phyloP scores from a whole-genome alignment of 139 green algal genomes.

The Chlamydomonas asymmetrica region DNA sequence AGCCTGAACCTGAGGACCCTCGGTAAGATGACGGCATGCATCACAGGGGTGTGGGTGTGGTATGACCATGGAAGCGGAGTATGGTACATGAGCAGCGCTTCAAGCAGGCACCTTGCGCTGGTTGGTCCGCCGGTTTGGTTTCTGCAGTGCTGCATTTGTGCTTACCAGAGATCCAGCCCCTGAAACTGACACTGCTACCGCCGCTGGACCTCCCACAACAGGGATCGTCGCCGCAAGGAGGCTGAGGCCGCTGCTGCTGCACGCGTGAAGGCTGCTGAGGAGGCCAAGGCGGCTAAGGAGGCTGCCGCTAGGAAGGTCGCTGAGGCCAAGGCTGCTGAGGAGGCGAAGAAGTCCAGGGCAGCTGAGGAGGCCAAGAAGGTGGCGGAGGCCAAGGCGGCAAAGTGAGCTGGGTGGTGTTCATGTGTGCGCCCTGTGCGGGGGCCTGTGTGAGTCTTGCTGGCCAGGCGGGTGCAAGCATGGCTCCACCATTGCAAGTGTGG shows the following conservation, averaged over 20 bases:
- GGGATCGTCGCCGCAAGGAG: background rate
- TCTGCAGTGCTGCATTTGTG: background rate
- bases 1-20: no score
- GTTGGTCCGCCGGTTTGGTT: background rate
- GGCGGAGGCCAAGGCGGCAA: conserved; percentile 1
- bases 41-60: no score
- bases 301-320: conserved; percentile 5
- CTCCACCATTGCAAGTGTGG: no score
- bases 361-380: background rate
- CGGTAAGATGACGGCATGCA: no score
- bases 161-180: background rate
- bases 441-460: no score
- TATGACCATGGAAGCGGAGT: no score
- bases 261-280: conserved; percentile 15
- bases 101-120: background rate
- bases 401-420: no score
- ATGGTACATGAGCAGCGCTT: background rate
- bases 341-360: background rate
- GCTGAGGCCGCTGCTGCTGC: background rate
- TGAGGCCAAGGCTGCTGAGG: background rate
- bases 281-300: conserved; percentile 24
- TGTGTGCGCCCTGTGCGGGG: no score
- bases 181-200: background rate
- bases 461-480: no score
- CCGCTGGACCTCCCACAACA: background rate